Base-by-base conservation (phyloP, 345 rosid species). In the Pistacia atlantica region DNA sequence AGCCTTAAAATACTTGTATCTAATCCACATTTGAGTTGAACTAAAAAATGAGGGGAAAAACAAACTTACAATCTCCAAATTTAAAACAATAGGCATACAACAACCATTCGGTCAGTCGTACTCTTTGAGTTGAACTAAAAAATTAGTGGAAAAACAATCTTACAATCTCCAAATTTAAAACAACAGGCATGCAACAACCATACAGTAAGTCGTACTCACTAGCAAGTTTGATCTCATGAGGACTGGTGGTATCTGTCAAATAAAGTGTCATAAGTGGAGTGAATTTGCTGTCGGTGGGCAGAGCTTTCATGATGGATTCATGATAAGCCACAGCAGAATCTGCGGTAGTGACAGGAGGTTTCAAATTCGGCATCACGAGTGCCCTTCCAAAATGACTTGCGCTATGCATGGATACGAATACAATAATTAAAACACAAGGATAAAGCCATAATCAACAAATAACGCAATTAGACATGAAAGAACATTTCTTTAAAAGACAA, bases 211-310 rank as follows among this genome's bases (percentile, higher is more conserved):
- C 72, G 9, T 42, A 81, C 91, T 69, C 83, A 93, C 99, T 84
- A 28, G 99, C 99, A 55, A 89, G 92, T 86, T 91, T 92, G 82
- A 96, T 96, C 89, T 93, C 99, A 65, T 89, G 73, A 1, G 95
- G 93, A 60, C 85, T 91, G 11, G 95, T 93, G n/a, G 79, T 85
- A 79, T 96, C 99, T 0, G 97, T 96, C 89, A 96, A 86, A 79
- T 96, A 96, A 54, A 96, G 95, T 12, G 98, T 93, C 99, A 92
- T 96, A 38, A 96, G 91, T 1, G 99, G 99, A 83, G 80, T 86
- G 79, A 96, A 96, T 84, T 81, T 80, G 67, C 87, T 83, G 59
- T 77, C 70, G 35, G 74, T 45, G 10, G 98, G 97, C 84, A 90
- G 51, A 45, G 90, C 86, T 81, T 89, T 85, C 87, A 90, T 35